These are phyloP conservation scores for Penicillium arizonense DNA, from an alignment of 495 filamentous ascomycete species.

Conservation along the genomic window DNA sequence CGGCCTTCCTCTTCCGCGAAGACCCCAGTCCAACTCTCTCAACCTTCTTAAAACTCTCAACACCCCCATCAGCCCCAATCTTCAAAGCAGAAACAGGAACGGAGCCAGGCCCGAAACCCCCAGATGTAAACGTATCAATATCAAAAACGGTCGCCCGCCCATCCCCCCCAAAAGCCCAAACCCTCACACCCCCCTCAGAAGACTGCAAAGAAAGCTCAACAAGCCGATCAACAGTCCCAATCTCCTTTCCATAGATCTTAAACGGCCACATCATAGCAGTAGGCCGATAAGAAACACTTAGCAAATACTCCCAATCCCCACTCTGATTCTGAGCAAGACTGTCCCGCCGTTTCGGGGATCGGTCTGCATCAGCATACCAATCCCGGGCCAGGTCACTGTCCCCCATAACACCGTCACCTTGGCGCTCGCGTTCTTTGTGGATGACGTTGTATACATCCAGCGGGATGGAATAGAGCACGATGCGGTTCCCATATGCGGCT, in stretches of 20 bases:
- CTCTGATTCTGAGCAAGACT: conserved; percentile 38
- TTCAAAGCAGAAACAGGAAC: no score
- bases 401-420: conserved; percentile 35
- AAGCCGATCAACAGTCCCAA: conserved; percentile 32
- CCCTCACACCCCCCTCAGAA: conserved; percentile 31
- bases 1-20: conserved; percentile 33
- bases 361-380: conserved; percentile 33
- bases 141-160: conserved; percentile 36
- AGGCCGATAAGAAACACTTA: conserved; percentile 33
- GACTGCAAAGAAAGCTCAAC: conserved; percentile 41
- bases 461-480: conserved; percentile 64
- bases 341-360: conserved; percentile 26
- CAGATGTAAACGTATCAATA: conserved; percentile 32
- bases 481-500: conserved; percentile 51
- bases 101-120: conserved; percentile 4
- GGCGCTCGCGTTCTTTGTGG: conserved; percentile 35
- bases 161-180: conserved; percentile 40
- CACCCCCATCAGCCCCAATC: conserved; percentile 21
- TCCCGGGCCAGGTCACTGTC: conserved; percentile 33
- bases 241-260: conserved; percentile 44
- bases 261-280: conserved; percentile 42
- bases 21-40: conserved; percentile 4
- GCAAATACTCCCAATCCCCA: conserved; percentile 40
- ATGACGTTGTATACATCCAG: conserved; percentile 55
- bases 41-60: conserved; percentile 18